Evolutionary conservation across 305 asterid species (phyloP), one percentile per base, ranked within the genome.

Genomic region (Plantago rigida): DNA sequence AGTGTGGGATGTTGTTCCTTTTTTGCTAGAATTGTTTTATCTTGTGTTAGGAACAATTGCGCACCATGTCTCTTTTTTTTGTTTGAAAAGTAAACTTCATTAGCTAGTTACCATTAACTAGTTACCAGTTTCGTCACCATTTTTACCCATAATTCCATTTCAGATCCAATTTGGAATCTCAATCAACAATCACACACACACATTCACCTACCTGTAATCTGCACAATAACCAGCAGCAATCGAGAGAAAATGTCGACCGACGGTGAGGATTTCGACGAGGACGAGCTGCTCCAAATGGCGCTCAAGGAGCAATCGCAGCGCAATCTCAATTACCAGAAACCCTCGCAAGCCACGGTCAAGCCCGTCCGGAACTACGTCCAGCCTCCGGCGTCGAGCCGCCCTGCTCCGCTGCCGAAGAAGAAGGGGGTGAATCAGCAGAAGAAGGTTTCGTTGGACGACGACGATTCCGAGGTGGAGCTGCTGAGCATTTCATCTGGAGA

Each of bases 381-480:
- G 73, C 67, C 13, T 61, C 63, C n/a, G 51, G 64, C 52, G 62
- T 51, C 73, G 68, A 67, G 47, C 49, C 52, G 69, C 51, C 63
- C 28, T 4, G 34, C 5, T 60, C 31, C 63, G 66, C 71, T 47
- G 46, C 65, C 75, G 67, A 82, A 70, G 77, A 73, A 66, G 76
- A 73, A 76, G 77, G 76, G 60, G 71, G 10, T 9, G 19, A 17
- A 17, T 17, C 19, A 17, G 47, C 61, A 36, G 47, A 69, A 68
- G 69, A 80, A 73, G 54, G 67, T 66, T 34, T 51, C 80, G 55
- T 3, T 74, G 70, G 97, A 85, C 41, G 95, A 87, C 59, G 95
- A 92, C 34, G 99, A 92, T 69, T 92, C 99, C 51, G 99, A 92
- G 72, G 90, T 92, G 51, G 99, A 92, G 79, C 69, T 92, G 97